Percentiles rank a stretch among this genome's conserved stretches.
phyloP scores from a whole-genome alignment of 768 basidiomycete species.

The Lactifluus volemus region DNA sequence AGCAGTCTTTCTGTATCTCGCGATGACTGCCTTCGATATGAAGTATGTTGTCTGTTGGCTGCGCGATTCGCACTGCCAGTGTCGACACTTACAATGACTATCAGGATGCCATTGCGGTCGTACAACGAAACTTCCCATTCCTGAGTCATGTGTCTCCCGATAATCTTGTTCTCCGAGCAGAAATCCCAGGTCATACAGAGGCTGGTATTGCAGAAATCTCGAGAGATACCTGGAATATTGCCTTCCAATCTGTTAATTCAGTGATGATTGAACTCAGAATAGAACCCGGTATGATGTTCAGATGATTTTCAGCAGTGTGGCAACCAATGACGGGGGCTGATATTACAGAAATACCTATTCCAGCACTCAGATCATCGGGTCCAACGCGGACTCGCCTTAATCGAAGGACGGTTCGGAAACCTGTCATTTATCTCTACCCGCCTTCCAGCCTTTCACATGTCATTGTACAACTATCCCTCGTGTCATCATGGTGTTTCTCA shows the following conservation, averaged over 20 bases:
- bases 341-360: too few relatives aligned
- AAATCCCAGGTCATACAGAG: background rate
- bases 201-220: background rate
- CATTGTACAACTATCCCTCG: background rate
- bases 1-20: background rate
- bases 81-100: background rate
- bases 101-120: background rate
- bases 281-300: background rate
- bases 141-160: background rate
- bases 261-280: background rate
- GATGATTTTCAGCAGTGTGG: too few relatives aligned
- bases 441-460: slow-evolving; percentile 1
- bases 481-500: slow-evolving; percentile 2
- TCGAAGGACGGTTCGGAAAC: background rate
- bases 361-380: too few relatives aligned
- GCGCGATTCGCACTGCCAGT: too few relatives aligned
- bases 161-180: background rate
- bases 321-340: too few relatives aligned
- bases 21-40: background rate
- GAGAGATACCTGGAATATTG: background rate
- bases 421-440: slow-evolving; percentile 9
- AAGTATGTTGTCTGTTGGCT: background rate
- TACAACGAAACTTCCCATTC: background rate
- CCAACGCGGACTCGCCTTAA: too few relatives aligned
- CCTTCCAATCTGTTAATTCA: background rate